These are phyloP conservation scores for Colletotrichum viniferum DNA, from an alignment of 2,329 filamentous ascomycete species.

Conservation along the genomic window DNA sequence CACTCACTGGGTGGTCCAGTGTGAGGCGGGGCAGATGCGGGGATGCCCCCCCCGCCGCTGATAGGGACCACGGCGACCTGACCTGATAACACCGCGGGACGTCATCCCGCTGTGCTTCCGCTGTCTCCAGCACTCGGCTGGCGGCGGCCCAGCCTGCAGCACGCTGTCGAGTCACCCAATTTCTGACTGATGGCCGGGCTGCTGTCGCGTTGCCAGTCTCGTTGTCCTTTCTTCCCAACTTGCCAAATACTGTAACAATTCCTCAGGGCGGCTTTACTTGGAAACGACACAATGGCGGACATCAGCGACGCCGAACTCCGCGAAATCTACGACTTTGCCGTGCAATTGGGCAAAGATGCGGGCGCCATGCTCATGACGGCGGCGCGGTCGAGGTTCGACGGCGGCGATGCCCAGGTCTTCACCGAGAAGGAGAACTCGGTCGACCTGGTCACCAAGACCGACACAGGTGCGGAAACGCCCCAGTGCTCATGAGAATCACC, in stretches of 20 bases:
- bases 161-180: neutral
- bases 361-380: conserved; percentile 70
- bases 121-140: conserved; percentile 8
- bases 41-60: conserved; percentile 3
- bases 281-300: conserved; percentile 16
- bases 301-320: conserved; percentile 55
- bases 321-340: conserved; percentile 72
- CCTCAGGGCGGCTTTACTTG: neutral
- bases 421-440: conserved; percentile 77
- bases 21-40: neutral
- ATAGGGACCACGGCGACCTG: neutral
- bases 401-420: conserved; percentile 39
- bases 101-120: conserved; percentile 18
- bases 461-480: conserved; percentile 59
- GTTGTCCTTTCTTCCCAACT: neutral
- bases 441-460: conserved; percentile 78
- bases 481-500: neutral
- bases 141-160: conserved; percentile 15
- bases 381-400: conserved; percentile 59
- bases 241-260: neutral
- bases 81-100: neutral
- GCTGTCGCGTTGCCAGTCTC: neutral
- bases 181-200: neutral
- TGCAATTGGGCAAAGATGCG: conserved; percentile 73
- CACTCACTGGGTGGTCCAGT: neutral